These are phyloP conservation scores for Chenopodium quinoa DNA, from an alignment of 148 eudicot species.

Conservation along the genomic window DNA sequence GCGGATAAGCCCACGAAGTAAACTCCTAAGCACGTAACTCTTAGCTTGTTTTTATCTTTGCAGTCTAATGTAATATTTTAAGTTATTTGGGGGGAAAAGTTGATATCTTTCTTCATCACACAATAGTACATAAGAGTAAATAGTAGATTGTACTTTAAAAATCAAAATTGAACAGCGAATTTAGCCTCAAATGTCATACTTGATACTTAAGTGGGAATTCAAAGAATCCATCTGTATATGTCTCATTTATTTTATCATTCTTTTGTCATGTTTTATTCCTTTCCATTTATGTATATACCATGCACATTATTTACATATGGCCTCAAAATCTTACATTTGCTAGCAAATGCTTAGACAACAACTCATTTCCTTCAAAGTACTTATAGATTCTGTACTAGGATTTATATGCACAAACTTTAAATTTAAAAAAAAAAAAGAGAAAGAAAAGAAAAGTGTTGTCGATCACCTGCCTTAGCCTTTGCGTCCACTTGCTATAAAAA, in stretches of 20 bases:
- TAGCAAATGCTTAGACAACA: neutral
- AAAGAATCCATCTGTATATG: conserved; percentile 14
- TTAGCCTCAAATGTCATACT: conserved; percentile 15
- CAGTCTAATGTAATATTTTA: too few relatives aligned
- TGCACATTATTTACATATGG: neutral
- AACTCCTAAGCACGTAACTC: too few relatives aligned
- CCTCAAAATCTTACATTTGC: neutral
- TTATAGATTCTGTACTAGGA: neutral
- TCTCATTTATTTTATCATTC: conserved; percentile 14
- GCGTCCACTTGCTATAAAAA: too few relatives aligned
- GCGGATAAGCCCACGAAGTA: too few relatives aligned
- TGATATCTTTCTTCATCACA: neutral
- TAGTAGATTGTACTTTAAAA: neutral
- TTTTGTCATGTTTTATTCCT: conserved; percentile 1
- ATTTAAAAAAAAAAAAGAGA: too few relatives aligned
- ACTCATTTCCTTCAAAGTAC: neutral
- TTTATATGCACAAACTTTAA: too few relatives aligned
- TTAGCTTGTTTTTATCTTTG: too few relatives aligned
- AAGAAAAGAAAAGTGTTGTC: neutral
- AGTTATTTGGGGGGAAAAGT: neutral
- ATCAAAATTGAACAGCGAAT: neutral
- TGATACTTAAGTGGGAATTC: conserved; percentile 22
- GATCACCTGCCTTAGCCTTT: too few relatives aligned
- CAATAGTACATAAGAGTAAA: neutral
- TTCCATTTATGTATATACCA: conserved; percentile 1